Conservation (phyloP, 2,329 filamentous ascomycete genomes). For the Curvularia sp. region DNA sequence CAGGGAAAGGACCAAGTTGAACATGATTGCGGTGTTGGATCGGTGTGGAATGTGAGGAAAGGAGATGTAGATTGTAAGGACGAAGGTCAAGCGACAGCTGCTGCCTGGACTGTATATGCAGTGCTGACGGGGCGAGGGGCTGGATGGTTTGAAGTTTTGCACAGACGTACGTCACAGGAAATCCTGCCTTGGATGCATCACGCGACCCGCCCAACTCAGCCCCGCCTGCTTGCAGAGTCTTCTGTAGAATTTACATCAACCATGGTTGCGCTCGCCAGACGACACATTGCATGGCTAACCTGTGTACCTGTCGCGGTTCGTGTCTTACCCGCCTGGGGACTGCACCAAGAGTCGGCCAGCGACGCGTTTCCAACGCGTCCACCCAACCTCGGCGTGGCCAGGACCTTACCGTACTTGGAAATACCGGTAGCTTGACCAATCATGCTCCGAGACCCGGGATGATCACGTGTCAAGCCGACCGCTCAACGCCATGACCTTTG, state of each 20-base stretch:
- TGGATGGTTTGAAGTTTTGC: slow-evolving; percentile 16
- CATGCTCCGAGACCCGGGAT: no score
- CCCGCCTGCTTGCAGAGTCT: slow-evolving; percentile 1
- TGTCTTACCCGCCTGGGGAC: no score
- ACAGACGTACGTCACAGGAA: slow-evolving; percentile 26
- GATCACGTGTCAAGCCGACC: neutral
- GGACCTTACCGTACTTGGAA: neutral
- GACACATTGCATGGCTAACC: neutral
- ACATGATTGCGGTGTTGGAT: slow-evolving; percentile 32
- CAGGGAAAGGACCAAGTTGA: slow-evolving; percentile 50
- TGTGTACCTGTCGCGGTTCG: no score
- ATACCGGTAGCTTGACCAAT: neutral
- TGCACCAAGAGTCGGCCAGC: neutral
- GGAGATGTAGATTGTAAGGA: neutral
- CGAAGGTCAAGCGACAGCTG: slow-evolving; percentile 3
- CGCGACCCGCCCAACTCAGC: slow-evolving; percentile 9
- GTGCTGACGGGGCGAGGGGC: slow-evolving; percentile 17
- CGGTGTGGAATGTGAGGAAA: neutral
- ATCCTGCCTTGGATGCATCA: slow-evolving; percentile 6
- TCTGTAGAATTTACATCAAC: neutral
- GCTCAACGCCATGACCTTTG: neutral
- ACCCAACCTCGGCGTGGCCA: neutral
- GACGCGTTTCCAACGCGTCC: neutral
- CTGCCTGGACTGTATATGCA: slow-evolving; percentile 25
- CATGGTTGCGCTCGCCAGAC: neutral